Percentiles rank a stretch among this genome's conserved stretches.
Conservation (phyloP, 2,329 filamentous ascomycete species). For the Xylaria sp. region DNA sequence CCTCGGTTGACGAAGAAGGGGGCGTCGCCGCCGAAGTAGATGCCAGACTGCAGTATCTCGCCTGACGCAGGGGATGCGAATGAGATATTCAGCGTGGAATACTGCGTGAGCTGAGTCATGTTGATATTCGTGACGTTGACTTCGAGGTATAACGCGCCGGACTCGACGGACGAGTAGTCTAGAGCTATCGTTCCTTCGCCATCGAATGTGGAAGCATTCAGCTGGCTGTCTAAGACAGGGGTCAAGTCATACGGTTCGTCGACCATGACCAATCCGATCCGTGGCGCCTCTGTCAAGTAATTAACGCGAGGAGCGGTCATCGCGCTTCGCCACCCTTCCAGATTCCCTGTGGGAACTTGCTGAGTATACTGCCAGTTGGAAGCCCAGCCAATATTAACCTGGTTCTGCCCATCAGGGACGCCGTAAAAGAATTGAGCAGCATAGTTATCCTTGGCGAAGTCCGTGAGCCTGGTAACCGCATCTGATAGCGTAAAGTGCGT, state of each 20-base stretch:
- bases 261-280: slow-evolving; percentile 58
- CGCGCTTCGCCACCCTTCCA: slow-evolving; percentile 58
- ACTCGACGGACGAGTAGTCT: slow-evolving; percentile 56
- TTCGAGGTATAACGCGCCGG: slow-evolving; percentile 60
- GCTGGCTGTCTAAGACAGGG: slow-evolving; percentile 51
- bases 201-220: slow-evolving; percentile 51
- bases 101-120: slow-evolving; percentile 30
- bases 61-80: slow-evolving; percentile 55
- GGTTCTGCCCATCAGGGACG: slow-evolving; percentile 45
- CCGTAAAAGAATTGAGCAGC: slow-evolving; percentile 63
- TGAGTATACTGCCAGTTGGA: slow-evolving; percentile 65
- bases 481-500: slow-evolving; percentile 61
- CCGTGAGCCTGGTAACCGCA: slow-evolving; percentile 47
- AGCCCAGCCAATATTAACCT: slow-evolving; percentile 61
- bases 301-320: slow-evolving; percentile 59
- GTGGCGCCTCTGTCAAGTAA: slow-evolving; percentile 56
- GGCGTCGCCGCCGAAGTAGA: slow-evolving; percentile 54
- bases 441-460: slow-evolving; percentile 60
- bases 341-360: slow-evolving; percentile 57
- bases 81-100: slow-evolving; percentile 55
- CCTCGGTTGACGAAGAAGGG: slow-evolving; percentile 59
- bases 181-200: slow-evolving; percentile 55
- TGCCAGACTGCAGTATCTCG: slow-evolving; percentile 57
- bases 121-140: slow-evolving; percentile 51
- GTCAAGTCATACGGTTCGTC: slow-evolving; percentile 55